Evolutionary conservation across 176 grass and related monocot species (phyloP), one percentile per base, ranked within the genome.

Genomic region (Cocos nucifera): DNA sequence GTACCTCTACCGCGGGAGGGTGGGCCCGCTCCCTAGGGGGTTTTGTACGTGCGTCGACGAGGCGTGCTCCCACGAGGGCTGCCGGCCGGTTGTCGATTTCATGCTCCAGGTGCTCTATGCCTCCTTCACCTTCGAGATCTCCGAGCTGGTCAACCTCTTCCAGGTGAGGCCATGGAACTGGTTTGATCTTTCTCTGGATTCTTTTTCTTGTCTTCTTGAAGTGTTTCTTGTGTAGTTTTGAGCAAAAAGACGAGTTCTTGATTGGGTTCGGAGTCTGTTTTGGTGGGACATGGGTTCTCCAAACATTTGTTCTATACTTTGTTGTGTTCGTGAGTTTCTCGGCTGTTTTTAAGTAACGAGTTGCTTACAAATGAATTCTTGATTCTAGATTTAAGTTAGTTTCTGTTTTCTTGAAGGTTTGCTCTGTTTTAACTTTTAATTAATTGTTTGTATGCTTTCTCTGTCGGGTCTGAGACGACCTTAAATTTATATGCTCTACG

Each of bases 121-220:
- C 15, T 89, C 93, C 6, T 86, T 60, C 76, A 88, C 62, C 79
- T 98, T 98, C 72, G 76, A 89, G 75, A 76, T 98, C 69, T 27
- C 15, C 62, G 93, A 98, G 82, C 88, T 98, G 49, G 78, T 86
- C 66, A 92, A 44, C 69, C 81, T 98, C 73, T 98, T 98, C 79
- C 93, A 98, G 93, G 93, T 92, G 39, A 56, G 59, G 57, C 55
- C 61, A 61, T 20, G 27, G 24, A 59, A 7, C 35, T 12, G 10
- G 25, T 56, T 55, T 17, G 5, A 18, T 56, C 21, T 14, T 10
- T 20, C 54, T 20, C 10, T 56, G 54, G 18, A 6, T 20, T 56
- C 6, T 21, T 18, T 56, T 4, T 3, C 18, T 14, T 18, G 21
- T 56, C 8, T 8, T 22, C 21, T 56, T 22, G 19, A 20, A 17